Conservation (phyloP, 2,329 filamentous ascomycete genomes). For the Fusarium denticulatum region DNA sequence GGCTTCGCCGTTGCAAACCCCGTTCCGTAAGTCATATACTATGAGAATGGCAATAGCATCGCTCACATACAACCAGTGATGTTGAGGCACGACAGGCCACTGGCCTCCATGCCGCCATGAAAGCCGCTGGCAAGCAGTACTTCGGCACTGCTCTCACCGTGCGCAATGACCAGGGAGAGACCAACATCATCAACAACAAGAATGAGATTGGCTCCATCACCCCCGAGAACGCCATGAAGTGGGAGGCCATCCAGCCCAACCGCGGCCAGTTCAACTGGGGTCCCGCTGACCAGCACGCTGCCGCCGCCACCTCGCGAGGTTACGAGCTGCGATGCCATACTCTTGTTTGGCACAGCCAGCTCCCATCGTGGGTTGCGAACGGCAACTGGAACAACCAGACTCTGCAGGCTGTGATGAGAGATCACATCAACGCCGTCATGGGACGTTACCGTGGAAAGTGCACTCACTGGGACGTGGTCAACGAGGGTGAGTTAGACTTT, state of each 20-base stretch:
- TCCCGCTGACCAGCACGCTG: slow-evolving; percentile 8
- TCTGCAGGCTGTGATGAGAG: slow-evolving; percentile 8
- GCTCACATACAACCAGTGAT: neutral
- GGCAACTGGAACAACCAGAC: slow-evolving; percentile 24
- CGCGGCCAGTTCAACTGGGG: slow-evolving; percentile 20
- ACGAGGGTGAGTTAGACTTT: neutral
- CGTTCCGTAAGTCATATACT: neutral
- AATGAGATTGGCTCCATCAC: slow-evolving; percentile 8
- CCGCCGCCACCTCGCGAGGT: neutral
- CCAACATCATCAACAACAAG: slow-evolving; percentile 2
- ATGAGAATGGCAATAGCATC: rapidly evolving
- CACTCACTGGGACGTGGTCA: slow-evolving; percentile 23
- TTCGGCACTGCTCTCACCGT: slow-evolving; percentile 16
- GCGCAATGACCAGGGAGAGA: neutral
- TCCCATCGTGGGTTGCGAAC: slow-evolving; percentile 6
- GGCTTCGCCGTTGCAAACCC: slow-evolving; percentile 2
- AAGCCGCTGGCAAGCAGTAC: slow-evolving; percentile 15
- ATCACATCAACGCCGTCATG: slow-evolving; percentile 15
- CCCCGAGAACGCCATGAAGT: slow-evolving; percentile 20
- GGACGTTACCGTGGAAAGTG: slow-evolving; percentile 19
- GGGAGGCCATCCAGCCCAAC: slow-evolving; percentile 13
- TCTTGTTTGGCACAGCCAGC: slow-evolving; percentile 18
- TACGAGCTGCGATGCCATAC: slow-evolving; percentile 11
- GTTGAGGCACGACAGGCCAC: neutral
- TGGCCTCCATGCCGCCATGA: slow-evolving; percentile 7